Evolutionary conservation across 139 green algal genomes (phyloP), one percentile per base, ranked within the genome.

Genomic region (Volvox africanus): DNA sequence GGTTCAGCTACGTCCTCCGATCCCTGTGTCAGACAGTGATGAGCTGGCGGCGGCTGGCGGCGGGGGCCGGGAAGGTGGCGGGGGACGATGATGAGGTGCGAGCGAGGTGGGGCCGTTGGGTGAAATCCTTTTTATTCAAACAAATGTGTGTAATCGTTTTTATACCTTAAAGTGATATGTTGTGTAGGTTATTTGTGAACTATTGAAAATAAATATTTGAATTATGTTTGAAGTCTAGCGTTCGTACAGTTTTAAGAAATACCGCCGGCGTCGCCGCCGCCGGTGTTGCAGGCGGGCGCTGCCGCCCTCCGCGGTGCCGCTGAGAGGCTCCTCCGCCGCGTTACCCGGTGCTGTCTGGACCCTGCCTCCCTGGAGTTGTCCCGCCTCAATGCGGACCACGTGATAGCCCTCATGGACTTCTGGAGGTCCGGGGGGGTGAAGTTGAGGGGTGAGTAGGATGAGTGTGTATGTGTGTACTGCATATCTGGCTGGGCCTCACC

Each of bases 321-420:
- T 2, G 17, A 61, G 37, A 36, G 44, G 28, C 85, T 89, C 61
- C 69, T 89, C 67, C 85, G 85, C 0, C 69, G 85, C 85, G 35
- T 33, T 68, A 61, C 50, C 67, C 13, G 85, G 13, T 3, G 35
- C 68, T 80, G 67, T 28, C 83, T 89, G 36, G 28, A 33, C 32
- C 36, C 69, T 14, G 9, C 44, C 37, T 61, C 36, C 44, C 36
- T 32, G 62, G 69, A 82, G 37, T 32, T 82, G 67, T 75, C 21
- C n/a, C 85, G 85, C 44, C 65, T 61, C 36, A 89, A 89, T 37
- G 85, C 26, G 26, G 62, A 89, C 69, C 69, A 82, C 69, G 85
- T 82, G 36, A 16, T 73, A 20, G 37, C 69, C 24, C 85, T 89
- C 22, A 35, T 89, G 26, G 68, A 75, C 85, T 68, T 28, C 37